Percentiles rank a stretch among this genome's conserved stretches.
Evolutionary conservation across 768 basidiomycete species (phyloP).

Genomic region (Amanita polypyramis): DNA sequence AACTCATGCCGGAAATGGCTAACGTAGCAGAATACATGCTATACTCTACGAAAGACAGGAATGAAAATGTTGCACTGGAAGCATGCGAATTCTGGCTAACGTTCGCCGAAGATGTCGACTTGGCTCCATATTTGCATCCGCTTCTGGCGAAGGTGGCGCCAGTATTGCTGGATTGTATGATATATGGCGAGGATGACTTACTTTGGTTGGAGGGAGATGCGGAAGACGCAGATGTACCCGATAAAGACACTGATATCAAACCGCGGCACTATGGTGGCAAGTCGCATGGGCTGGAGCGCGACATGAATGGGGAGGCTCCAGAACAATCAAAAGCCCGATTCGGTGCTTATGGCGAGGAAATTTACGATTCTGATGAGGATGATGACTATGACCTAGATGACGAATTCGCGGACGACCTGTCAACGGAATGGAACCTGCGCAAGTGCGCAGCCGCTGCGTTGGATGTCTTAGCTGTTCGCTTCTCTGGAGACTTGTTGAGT

Average conservation of each 20-base stretch:
- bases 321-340: constrained; percentile 26
- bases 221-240: constrained; percentile 83
- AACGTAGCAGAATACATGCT: constrained; percentile 99
- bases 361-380: constrained; percentile 76
- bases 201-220: constrained; percentile 88
- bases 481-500: constrained; percentile 80
- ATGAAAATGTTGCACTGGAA: constrained; percentile 93
- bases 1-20: constrained; percentile 90
- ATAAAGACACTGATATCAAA: constrained; percentile 94
- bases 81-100: constrained; percentile 99
- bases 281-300: constrained; percentile 76
- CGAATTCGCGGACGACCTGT: constrained; percentile 93
- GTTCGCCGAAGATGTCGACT: constrained; percentile 90
- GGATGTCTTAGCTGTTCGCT: constrained; percentile 92
- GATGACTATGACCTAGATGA: constrained; percentile 83
- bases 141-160: constrained; percentile 88
- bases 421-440: constrained; percentile 96
- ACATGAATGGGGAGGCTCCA: constrained; percentile 29
- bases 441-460: constrained; percentile 98
- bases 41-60: constrained; percentile 95
- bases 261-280: constrained; percentile 87
- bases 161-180: constrained; percentile 93
- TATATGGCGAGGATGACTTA: constrained; percentile 95
- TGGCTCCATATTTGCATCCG: constrained; percentile 76
- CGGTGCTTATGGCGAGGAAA: constrained; percentile 74